Evolutionary conservation across 2,329 filamentous ascomycete genomes (phyloP).

Genomic region (Pestalotiopsis sp.): DNA sequence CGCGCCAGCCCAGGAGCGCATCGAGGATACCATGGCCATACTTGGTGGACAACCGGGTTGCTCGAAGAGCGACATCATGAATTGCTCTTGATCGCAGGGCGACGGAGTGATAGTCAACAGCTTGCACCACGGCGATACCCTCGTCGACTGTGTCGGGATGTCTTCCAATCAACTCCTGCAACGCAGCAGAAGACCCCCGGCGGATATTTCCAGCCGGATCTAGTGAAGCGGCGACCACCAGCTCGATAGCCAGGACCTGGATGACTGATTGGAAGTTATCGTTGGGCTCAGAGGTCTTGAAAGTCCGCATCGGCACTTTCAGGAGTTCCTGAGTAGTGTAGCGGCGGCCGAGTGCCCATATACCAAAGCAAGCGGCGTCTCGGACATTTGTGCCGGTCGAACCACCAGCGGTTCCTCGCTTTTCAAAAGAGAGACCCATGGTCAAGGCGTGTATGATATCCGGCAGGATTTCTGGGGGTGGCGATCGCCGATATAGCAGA

Average conservation of each 20-base stretch:
- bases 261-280: slow-evolving; percentile 54
- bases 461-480: slow-evolving; percentile 69
- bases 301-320: slow-evolving; percentile 54
- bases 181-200: slow-evolving; percentile 85
- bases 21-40: slow-evolving; percentile 72
- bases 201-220: slow-evolving; percentile 94
- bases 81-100: slow-evolving; percentile 85
- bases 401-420: slow-evolving; percentile 80
- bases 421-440: slow-evolving; percentile 84
- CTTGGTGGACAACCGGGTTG: slow-evolving; percentile 68
- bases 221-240: slow-evolving; percentile 80
- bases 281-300: slow-evolving; percentile 43
- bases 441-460: slow-evolving; percentile 78
- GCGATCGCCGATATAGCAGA: slow-evolving; percentile 81
- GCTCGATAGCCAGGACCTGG: slow-evolving; percentile 78
- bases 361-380: slow-evolving; percentile 93
- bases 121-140: slow-evolving; percentile 85
- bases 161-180: slow-evolving; percentile 91
- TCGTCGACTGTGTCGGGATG: slow-evolving; percentile 83
- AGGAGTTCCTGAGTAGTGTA: slow-evolving; percentile 82
- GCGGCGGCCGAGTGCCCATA: slow-evolving; percentile 88
- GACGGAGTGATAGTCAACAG: slow-evolving; percentile 91
- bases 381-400: slow-evolving; percentile 88
- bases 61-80: slow-evolving; percentile 71
- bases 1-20: slow-evolving; percentile 81